Conservation (phyloP, 75 land plant species). For the Cupressus sempervirens region DNA sequence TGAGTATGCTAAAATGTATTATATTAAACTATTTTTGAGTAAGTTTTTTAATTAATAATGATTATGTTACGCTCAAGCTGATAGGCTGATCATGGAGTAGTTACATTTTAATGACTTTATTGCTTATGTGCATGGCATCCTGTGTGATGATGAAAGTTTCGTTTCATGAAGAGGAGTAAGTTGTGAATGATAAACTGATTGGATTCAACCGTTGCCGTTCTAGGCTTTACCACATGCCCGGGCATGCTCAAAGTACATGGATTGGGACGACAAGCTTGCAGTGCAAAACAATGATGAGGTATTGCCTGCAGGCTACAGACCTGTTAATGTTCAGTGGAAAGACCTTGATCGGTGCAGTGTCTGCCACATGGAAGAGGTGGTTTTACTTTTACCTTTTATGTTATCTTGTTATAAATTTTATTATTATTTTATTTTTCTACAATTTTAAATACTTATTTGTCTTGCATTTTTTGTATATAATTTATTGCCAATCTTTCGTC, state of each 20-base stretch:
- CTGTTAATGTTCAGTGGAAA: constrained; percentile 85
- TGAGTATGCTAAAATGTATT: background rate
- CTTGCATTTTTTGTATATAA: background rate
- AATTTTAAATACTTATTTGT: background rate
- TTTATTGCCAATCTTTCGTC: background rate
- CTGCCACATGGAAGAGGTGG: constrained; percentile 91
- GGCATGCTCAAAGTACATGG: constrained; percentile 41
- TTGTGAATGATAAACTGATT: background rate
- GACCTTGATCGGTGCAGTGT: constrained; percentile 92
- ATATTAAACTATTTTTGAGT: background rate
- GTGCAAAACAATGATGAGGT: constrained; percentile 25
- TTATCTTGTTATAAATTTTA: background rate
- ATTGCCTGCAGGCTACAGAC: constrained; percentile 63
- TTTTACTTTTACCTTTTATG: background rate
- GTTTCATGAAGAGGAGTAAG: background rate
- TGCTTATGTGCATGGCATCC: background rate
- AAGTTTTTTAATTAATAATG: background rate
- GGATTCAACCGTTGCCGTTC: background rate
- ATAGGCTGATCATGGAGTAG: background rate
- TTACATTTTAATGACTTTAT: background rate
- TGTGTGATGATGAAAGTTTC: background rate
- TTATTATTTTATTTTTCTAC: background rate
- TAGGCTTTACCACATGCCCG: constrained; percentile 69
- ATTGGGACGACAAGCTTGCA: constrained; percentile 27
- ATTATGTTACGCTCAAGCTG: background rate